Conservation (phyloP, 495 filamentous ascomycete genomes). For the Talaromyces liani region DNA sequence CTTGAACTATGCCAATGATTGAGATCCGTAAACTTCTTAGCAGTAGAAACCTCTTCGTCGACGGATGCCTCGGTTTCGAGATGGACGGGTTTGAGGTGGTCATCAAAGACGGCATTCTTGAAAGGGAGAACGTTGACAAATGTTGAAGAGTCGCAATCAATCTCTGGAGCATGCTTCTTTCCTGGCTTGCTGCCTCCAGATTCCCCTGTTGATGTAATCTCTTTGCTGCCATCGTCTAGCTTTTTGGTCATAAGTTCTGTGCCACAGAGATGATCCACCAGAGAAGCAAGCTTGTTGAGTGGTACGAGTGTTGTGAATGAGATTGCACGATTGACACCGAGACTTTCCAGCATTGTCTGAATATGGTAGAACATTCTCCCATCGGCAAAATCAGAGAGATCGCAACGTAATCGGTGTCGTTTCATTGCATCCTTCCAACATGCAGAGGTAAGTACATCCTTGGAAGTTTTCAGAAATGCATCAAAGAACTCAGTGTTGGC, state of each 20-base stretch:
- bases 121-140: slow-evolving; percentile 48
- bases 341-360: neutral
- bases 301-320: slow-evolving; percentile 3
- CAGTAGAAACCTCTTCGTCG: neutral
- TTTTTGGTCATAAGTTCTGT: neutral
- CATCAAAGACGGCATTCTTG: slow-evolving; percentile 49
- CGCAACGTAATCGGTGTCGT: slow-evolving; percentile 22
- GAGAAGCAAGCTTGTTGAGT: slow-evolving; percentile 15
- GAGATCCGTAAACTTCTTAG: neutral
- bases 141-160: neutral
- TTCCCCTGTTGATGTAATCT: neutral
- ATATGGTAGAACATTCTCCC: slow-evolving; percentile 46
- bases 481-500: neutral
- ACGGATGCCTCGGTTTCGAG: neutral
- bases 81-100: slow-evolving; percentile 31
- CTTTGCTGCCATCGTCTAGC: neutral
- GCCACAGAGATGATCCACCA: neutral
- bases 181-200: neutral
- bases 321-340: neutral
- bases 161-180: neutral
- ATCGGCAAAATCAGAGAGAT: slow-evolving; percentile 58
- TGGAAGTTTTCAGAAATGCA: slow-evolving; percentile 1
- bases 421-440: slow-evolving; percentile 13
- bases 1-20: neutral
- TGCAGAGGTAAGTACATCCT: neutral